A percentile compares a stretch with the other conserved stretches of the same genome.
phyloP scores from a whole-genome alignment of 73 alveolate genomes.

The Stentor roeselii region DNA sequence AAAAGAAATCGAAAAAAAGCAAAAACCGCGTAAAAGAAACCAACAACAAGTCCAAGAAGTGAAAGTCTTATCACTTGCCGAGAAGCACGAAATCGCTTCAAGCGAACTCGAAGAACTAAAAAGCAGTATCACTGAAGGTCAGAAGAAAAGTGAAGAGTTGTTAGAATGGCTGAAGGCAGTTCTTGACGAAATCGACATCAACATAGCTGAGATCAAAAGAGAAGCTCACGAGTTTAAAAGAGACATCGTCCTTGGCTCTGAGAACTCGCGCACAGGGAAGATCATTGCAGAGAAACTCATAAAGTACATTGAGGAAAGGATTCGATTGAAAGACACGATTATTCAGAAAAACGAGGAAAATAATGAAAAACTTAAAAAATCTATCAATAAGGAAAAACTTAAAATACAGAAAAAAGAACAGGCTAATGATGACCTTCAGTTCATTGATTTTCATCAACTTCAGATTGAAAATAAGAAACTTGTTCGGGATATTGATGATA shows the following conservation, averaged over 20 bases:
- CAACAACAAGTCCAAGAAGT: conserved; percentile 32
- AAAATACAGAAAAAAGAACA: conserved; percentile 89
- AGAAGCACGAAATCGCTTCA: conserved; percentile 84
- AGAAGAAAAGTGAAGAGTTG: conserved; percentile 79
- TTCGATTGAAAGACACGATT: conserved; percentile 75
- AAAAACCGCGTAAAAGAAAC: conserved; percentile 47
- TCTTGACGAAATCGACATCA: conserved; percentile 80
- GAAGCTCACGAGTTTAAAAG: conserved; percentile 89
- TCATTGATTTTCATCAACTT: conserved; percentile 90
- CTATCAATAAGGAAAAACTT: conserved; percentile 75
- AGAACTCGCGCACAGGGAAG: conserved; percentile 83
- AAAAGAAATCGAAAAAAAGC: conserved; percentile 48
- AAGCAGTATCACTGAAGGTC: conserved; percentile 75
- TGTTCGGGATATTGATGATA: conserved; percentile 90
- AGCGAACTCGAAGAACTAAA: conserved; percentile 73
- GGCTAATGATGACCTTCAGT: conserved; percentile 92
- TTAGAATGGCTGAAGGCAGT: conserved; percentile 79
- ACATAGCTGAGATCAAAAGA: conserved; percentile 81
- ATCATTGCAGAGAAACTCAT: conserved; percentile 81
- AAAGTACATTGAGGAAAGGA: conserved; percentile 81
- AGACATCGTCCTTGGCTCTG: conserved; percentile 75
- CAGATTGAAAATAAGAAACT: conserved; percentile 95
- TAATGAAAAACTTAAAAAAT: conserved; percentile 64
- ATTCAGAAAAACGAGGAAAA: conserved; percentile 70
- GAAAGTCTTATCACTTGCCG: conserved; percentile 65